phyloP scores from a whole-genome alignment of 768 basidiomycete genomes.

The Xerocomellus intermedius region DNA sequence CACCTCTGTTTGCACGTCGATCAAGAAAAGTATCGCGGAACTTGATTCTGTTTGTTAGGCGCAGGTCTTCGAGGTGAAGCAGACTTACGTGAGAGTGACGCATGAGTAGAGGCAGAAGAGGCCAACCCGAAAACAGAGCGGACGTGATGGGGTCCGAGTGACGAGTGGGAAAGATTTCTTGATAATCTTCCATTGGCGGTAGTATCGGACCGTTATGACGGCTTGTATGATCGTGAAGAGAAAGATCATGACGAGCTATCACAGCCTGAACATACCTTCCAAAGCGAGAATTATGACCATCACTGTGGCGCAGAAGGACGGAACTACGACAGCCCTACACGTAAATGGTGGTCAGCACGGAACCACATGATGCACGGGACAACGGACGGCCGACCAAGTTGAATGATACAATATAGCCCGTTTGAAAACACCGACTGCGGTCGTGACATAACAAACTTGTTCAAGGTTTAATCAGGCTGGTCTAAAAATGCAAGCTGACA shows the following conservation, averaged over 20 bases:
- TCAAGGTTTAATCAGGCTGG: slow-evolving; percentile 12
- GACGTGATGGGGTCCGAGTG: slow-evolving; percentile 34
- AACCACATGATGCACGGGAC: slow-evolving; percentile 3
- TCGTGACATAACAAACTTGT: slow-evolving; percentile 17
- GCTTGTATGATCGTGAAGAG: slow-evolving; percentile 29
- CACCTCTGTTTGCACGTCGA: slow-evolving; percentile 28
- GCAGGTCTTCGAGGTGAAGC: background rate
- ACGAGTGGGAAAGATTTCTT: slow-evolving; percentile 43
- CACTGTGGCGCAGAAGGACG: slow-evolving; percentile 44
- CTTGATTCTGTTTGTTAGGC: slow-evolving; percentile 22
- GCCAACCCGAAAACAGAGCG: slow-evolving; percentile 39
- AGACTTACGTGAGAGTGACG: slow-evolving; percentile 42
- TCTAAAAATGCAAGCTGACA: slow-evolving; percentile 13
- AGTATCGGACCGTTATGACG: slow-evolving; percentile 44
- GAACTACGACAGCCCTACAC: slow-evolving; percentile 34
- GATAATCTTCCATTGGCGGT: slow-evolving; percentile 38
- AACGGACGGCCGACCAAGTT: slow-evolving; percentile 37
- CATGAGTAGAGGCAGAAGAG: slow-evolving; percentile 48
- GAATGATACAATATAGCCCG: slow-evolving; percentile 51
- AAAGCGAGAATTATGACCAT: slow-evolving; percentile 41
- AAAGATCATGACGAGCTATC: background rate
- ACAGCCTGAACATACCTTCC: slow-evolving; percentile 37
- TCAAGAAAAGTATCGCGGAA: slow-evolving; percentile 39
- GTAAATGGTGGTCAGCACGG: slow-evolving; percentile 18
- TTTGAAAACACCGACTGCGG: slow-evolving; percentile 31